A percentile compares a stretch with the other conserved stretches of the same genome.
Evolutionary conservation across 2,329 filamentous ascomycete genomes (phyloP).

Genomic region (Colletotrichum horii): DNA sequence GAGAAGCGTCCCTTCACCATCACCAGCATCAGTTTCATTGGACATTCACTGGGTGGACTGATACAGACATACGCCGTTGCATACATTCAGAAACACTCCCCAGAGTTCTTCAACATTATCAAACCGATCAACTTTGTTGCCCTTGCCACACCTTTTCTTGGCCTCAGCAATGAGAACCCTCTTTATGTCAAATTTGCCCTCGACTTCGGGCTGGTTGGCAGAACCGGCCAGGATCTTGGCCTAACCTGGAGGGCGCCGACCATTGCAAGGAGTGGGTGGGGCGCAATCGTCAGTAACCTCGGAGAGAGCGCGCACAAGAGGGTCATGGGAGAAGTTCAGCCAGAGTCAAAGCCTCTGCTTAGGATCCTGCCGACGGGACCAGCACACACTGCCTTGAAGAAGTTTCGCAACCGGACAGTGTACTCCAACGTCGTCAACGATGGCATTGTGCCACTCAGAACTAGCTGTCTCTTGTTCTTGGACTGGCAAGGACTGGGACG

Average conservation of each 20-base stretch:
- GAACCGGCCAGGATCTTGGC: constrained; percentile 93
- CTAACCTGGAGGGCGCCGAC: constrained; percentile 93
- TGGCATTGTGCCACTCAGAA: constrained; percentile 92
- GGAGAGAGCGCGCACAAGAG: constrained; percentile 70
- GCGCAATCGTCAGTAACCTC: constrained; percentile 82
- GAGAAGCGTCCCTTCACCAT: constrained; percentile 73
- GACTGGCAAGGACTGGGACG: constrained; percentile 95
- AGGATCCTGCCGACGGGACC: constrained; percentile 90
- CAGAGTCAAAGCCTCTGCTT: constrained; percentile 86
- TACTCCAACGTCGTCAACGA: constrained; percentile 99
- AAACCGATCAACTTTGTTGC: constrained; percentile 89
- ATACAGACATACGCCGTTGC: constrained; percentile 94
- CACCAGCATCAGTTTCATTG: constrained; percentile 94
- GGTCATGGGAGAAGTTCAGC: constrained; percentile 66
- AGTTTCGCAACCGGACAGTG: constrained; percentile 88
- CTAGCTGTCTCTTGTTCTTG: constrained; percentile 93
- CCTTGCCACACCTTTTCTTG: constrained; percentile 85
- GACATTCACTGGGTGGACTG: constrained; percentile 87
- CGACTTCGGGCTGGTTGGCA: constrained; percentile 94
- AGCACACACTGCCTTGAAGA: constrained; percentile 83
- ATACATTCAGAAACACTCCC: constrained; percentile 96
- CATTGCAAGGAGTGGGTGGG: constrained; percentile 85
- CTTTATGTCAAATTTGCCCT: constrained; percentile 96
- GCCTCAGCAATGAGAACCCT: constrained; percentile 95
- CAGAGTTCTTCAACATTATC: constrained; percentile 86